Percentiles rank a stretch among this genome's conserved stretches.
phyloP scores from a whole-genome alignment of 768 basidiomycete genomes.

The Boletus pseudopeckii region DNA sequence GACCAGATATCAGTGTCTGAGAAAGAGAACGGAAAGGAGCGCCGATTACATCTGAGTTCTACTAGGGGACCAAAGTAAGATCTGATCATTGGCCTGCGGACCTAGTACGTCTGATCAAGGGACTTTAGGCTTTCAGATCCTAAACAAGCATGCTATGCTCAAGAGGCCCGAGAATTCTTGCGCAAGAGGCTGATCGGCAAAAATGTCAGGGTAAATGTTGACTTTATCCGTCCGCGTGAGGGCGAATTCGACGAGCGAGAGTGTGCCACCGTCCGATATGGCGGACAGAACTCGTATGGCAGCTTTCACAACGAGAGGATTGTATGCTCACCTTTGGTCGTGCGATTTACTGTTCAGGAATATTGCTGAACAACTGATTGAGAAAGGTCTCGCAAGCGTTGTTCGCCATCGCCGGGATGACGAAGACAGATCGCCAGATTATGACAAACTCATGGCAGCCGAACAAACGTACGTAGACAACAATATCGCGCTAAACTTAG shows the following conservation, averaged over 20 bases:
- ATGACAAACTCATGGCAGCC: constrained; percentile 93
- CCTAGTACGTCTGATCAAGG: constrained; percentile 1
- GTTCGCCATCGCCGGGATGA: constrained; percentile 93
- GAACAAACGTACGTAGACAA: constrained; percentile 77
- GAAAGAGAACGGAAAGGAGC: constrained; percentile 71
- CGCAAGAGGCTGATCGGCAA: constrained; percentile 92
- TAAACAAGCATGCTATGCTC: constrained; percentile 81
- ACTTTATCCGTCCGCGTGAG: constrained; percentile 88
- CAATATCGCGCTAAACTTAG: neutral
- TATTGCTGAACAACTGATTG: constrained; percentile 88
- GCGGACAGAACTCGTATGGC: constrained; percentile 72
- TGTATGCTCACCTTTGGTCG: constrained; percentile 4
- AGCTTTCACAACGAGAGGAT: neutral
- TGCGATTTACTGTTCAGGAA: constrained; percentile 49
- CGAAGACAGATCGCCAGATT: constrained; percentile 93
- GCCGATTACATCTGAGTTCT: constrained; percentile 83
- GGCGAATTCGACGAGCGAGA: constrained; percentile 94
- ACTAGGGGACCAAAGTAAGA: constrained; percentile 78
- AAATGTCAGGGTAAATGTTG: constrained; percentile 74
- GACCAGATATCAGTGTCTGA: constrained; percentile 85
- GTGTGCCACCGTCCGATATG: constrained; percentile 85
- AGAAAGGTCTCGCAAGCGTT: constrained; percentile 86
- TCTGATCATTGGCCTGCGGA: neutral
- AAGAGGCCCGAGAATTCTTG: constrained; percentile 91
- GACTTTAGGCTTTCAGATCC: constrained; percentile 70